Percentiles rank a stretch among this genome's conserved stretches.
Evolutionary conservation across 2,329 filamentous ascomycete species (phyloP).

Genomic region (Cladosporium halotolerans): DNA sequence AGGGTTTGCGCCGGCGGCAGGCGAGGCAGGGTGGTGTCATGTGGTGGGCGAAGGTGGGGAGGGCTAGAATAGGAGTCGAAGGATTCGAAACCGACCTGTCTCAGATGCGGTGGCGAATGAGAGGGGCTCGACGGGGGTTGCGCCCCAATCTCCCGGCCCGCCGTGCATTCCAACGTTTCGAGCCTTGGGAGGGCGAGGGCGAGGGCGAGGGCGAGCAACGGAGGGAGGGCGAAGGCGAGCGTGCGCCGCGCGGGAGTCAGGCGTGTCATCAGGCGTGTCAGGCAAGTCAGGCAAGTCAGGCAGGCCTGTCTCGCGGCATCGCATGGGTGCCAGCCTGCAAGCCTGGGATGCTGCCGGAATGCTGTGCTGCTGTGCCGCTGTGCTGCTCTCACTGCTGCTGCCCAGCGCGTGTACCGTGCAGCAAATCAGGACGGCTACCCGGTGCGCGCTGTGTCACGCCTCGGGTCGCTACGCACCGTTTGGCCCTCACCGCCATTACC

Average conservation of each 20-base stretch:
- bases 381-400: too few relatives aligned
- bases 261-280: too few relatives aligned
- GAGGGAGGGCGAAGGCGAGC: too few relatives aligned
- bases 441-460: conserved; percentile 4
- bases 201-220: too few relatives aligned
- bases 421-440: conserved; percentile 6
- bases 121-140: neutral
- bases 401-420: conserved; percentile 7
- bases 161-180: neutral
- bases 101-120: conserved; percentile 4
- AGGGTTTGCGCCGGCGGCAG: neutral
- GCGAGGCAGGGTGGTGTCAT: conserved; percentile 1
- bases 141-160: conserved; percentile 3
- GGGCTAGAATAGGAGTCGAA: conserved; percentile 12
- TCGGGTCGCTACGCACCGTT: conserved; percentile 6
- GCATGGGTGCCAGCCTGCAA: neutral
- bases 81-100: conserved; percentile 11
- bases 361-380: too few relatives aligned
- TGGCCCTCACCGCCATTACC: conserved; percentile 2
- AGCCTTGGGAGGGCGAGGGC: too few relatives aligned
- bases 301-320: conserved; percentile 5
- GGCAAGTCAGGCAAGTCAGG: too few relatives aligned
- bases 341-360: too few relatives aligned
- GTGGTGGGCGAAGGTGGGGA: conserved; percentile 6
- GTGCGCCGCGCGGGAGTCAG: too few relatives aligned